Base-by-base conservation (phyloP, 306 rosid genomes). In the Herpetospermum pedunculosum region DNA sequence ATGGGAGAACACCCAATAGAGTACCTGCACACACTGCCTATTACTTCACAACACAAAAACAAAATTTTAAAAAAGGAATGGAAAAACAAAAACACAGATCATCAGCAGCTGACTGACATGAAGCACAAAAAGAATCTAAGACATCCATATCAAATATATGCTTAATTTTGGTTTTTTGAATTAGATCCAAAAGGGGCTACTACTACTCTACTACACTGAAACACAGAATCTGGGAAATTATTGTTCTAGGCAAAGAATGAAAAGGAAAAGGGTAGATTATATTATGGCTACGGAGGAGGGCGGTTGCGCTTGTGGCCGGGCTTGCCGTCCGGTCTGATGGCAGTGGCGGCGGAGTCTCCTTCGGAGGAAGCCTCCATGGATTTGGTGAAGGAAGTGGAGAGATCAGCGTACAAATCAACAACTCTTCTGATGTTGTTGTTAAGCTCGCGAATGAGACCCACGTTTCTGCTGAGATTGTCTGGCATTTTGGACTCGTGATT, bases 401-500 rank as follows among this genome's bases (percentile, higher is more conserved):
- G 96, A 80, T 91, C 91, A 8, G 95, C 88, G 79, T 94, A 94
- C 23, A 94, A 91, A 57, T 91, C 95, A 75, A 89, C 97, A 54
- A 94, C 98, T 81, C 91, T 87, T 68, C 90, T 87, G 48, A 93
- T 87, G 60, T 93, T 94, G 89, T 84, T 89, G 84, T 94, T 91
- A 21, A 94, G 96, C 86, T 94, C 98, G 77, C 84, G 87, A 65
- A 94, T 94, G 44, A 94, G 80, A 25, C 88, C 91, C 75, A 91
- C 96, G 76, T 94, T 94, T 77, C 95, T 82, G 83, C 79, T 86
- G 26, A 94, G 85, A 53, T 94, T 91, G 84, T 89, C 90, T 7
- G 98, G 88, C 38, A 89, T 75, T 80, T 83, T 94, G 11, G 98
- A 94, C 80, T 94, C 98, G 1, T 94, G 98, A 65, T 94, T 94